These are phyloP conservation scores for Trametes polyzona DNA, from an alignment of 1,284 basidiomycete species.

Conservation along the genomic window DNA sequence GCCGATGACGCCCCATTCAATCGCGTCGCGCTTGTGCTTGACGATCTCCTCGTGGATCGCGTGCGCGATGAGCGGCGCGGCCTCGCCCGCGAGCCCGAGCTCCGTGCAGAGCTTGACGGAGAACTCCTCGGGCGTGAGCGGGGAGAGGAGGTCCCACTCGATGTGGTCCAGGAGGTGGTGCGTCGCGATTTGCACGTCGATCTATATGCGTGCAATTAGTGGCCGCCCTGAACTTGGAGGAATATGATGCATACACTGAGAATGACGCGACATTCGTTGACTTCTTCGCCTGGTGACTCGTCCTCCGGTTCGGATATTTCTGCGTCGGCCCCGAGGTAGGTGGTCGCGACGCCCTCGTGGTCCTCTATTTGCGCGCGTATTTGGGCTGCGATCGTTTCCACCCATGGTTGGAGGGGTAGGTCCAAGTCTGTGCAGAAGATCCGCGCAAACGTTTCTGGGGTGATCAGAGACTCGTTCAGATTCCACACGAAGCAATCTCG, in stretches of 20 bases:
- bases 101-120: constrained; percentile 83
- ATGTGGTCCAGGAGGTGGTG: constrained; percentile 93
- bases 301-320: constrained; percentile 38
- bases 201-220: constrained; percentile 49
- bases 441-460: constrained; percentile 82
- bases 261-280: constrained; percentile 88
- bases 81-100: constrained; percentile 88
- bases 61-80: constrained; percentile 86
- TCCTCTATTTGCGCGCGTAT: constrained; percentile 93
- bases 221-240: not conserved
- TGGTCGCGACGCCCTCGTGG: constrained; percentile 76
- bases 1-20: constrained; percentile 90
- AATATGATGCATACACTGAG: constrained; percentile 69
- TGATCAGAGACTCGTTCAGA: constrained; percentile 79
- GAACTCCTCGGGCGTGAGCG: constrained; percentile 89
- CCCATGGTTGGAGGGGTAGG: constrained; percentile 70
- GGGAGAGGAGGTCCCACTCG: constrained; percentile 96
- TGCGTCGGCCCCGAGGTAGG: constrained; percentile 47
- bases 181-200: constrained; percentile 96
- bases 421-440: constrained; percentile 91
- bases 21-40: constrained; percentile 92
- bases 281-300: constrained; percentile 52
- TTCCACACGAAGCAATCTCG: constrained; percentile 99
- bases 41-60: constrained; percentile 95
- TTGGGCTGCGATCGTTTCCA: constrained; percentile 79